Evolutionary conservation across 73 alveolate species (phyloP).

Genomic region (Paramecium caudatum): DNA sequence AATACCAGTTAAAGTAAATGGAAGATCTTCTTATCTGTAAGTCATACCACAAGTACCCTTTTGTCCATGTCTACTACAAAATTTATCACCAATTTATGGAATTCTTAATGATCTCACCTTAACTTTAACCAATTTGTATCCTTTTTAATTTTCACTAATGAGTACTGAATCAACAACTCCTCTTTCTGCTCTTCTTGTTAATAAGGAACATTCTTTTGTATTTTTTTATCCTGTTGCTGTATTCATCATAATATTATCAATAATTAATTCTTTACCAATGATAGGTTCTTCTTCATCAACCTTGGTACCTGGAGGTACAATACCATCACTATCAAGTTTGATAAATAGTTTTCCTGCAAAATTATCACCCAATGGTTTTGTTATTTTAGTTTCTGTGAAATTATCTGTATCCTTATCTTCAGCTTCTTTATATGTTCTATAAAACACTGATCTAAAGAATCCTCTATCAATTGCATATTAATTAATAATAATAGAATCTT

Average conservation of each 20-base stretch:
- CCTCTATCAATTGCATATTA: slow-evolving; percentile 98
- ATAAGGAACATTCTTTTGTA: slow-evolving; percentile 87
- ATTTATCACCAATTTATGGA: slow-evolving; percentile 99
- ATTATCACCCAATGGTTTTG: slow-evolving; percentile 88
- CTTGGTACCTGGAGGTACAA: slow-evolving; percentile 97
- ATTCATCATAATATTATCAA: slow-evolving; percentile 70
- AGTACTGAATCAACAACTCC: slow-evolving; percentile 97
- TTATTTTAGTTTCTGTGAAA: slow-evolving; percentile 48
- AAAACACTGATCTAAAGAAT: slow-evolving; percentile 97
- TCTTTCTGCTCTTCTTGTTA: slow-evolving; percentile 92
- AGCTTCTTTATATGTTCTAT: slow-evolving; percentile 95
- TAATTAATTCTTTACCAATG: slow-evolving; percentile 97
- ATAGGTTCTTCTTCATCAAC: slow-evolving; percentile 99
- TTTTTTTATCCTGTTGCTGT: slow-evolving; percentile 60
- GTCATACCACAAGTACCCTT: slow-evolving; percentile 99
- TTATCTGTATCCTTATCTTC: slow-evolving; percentile 85
- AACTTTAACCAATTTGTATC: slow-evolving; percentile 92
- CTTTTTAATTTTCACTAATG: slow-evolving; percentile 93
- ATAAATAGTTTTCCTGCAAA: slow-evolving; percentile 77
- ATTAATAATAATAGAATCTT: slow-evolving; percentile 98
- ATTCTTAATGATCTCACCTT: slow-evolving; percentile 95
- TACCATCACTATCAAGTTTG: slow-evolving; percentile 98
- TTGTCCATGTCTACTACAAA: slow-evolving; percentile 99
- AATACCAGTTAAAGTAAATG: slow-evolving; percentile 96
- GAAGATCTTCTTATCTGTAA: slow-evolving; percentile 98